A percentile compares a stretch with the other conserved stretches of the same genome.
Conservation (phyloP, 176 grass and related monocot species). For the Stipa capillata region DNA sequence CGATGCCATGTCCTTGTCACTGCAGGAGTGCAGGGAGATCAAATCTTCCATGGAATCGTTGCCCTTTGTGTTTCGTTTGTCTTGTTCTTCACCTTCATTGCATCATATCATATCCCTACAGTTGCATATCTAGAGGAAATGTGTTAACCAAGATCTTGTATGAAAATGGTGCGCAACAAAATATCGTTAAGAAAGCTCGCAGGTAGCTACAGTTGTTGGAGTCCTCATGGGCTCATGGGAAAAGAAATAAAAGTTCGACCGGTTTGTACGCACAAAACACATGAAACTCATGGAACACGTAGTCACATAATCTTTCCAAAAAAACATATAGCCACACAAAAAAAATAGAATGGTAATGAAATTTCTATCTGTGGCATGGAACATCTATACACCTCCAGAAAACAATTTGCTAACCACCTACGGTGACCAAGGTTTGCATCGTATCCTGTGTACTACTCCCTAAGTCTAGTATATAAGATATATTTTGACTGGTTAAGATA, state of each 20-base stretch:
- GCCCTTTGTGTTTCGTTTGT: background rate
- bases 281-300: background rate
- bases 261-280: background rate
- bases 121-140: background rate
- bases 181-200: background rate
- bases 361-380: background rate
- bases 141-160: background rate
- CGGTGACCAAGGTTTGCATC: too few species aligned
- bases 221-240: too few species aligned
- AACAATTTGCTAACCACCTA: too few species aligned
- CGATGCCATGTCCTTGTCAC: slow-evolving; percentile 14
- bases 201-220: background rate
- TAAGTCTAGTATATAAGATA: too few species aligned
- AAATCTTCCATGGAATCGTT: slow-evolving; percentile 13
- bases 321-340: too few species aligned
- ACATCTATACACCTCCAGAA: background rate
- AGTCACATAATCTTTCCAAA: too few species aligned
- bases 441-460: too few species aligned
- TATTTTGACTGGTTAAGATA: too few species aligned
- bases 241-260: background rate
- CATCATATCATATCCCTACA: background rate
- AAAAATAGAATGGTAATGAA: too few species aligned
- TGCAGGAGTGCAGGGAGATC: background rate
- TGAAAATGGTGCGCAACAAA: background rate
- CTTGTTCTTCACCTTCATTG: background rate